Base-by-base conservation (phyloP, 2,329 filamentous ascomycete species). In the Aspergillus sp. region DNA sequence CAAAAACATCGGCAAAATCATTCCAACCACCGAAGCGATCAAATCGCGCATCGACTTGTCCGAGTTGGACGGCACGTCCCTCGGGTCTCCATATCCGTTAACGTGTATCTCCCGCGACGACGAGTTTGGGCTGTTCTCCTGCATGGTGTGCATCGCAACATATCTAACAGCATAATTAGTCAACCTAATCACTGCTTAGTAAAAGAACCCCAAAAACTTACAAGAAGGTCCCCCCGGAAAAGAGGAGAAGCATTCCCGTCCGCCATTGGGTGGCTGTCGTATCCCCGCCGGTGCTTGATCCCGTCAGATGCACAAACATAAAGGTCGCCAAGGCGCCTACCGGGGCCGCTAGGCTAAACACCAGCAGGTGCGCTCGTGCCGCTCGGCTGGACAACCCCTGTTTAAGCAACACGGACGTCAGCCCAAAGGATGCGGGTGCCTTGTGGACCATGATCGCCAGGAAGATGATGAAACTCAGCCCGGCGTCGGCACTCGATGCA, bases 121-220 rank as follows among this genome's bases (percentile, higher is more conserved):
- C 4, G 58, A 57, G 30, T 57, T 60, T 19, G 63, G 57, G n/a
- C 63, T 63, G 45, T 69, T 71, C 60, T 95, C 90, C 63, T 94
- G 87, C 88, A 97, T 95, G 1, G 90, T 89, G 63, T 98, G 93
- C 90, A 97, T 96, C 1, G 93, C 93, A 39, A 98, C 93, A 61
- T 97, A 95, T 57, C 88, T 94, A 52, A 19, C 19, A 1, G 19
- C 9, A 42, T 7, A 6, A 49, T 55, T 43, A 53, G 52, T 54
- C 41, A 57, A 44, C 33, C 29, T 38, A 36, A 9, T 38, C 43
- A 19, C 32, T 4, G 46, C 7, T 33, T 12, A 49, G 10, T 34
- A 41, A 19, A 30, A 28, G 8, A 33, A 7, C 9, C 4, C 19
- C 19, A 26, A 33, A 32, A 39, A 75, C 86, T 79, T 72, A 96